phyloP scores from a whole-genome alignment of 805 yeast species.

The Saccharomycopsis sp. region DNA sequence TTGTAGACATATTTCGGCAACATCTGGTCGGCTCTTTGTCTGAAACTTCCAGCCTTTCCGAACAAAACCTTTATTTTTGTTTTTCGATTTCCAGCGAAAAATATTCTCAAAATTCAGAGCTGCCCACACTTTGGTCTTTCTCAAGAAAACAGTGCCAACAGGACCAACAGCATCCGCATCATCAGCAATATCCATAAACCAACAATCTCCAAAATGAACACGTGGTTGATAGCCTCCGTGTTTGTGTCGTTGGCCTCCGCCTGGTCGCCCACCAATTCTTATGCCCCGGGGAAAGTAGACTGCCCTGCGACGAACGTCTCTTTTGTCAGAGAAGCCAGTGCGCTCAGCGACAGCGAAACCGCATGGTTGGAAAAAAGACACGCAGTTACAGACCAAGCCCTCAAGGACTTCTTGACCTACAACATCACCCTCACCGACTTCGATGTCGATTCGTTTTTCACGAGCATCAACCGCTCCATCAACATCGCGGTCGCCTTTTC shows the following conservation, averaged over 20 bases:
- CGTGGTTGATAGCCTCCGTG: background rate
- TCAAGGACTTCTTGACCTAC: constrained; percentile 39
- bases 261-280: constrained; percentile 53
- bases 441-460: constrained; percentile 11
- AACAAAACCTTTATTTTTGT: background rate
- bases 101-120: too few species aligned
- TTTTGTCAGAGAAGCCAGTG: constrained; percentile 42
- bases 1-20: background rate
- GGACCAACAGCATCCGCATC: too few species aligned
- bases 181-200: too few species aligned
- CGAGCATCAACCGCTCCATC: constrained; percentile 25
- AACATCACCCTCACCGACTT: constrained; percentile 6
- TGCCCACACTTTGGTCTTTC: too few species aligned
- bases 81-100: background rate
- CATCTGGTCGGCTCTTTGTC: background rate
- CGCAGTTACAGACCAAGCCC: constrained; percentile 38
- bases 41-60: background rate
- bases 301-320: constrained; percentile 41
- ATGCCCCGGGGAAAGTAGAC: constrained; percentile 53
- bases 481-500: constrained; percentile 57
- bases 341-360: constrained; percentile 40
- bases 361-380: constrained; percentile 47
- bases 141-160: too few species aligned
- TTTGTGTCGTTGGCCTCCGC: constrained; percentile 14
- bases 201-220: background rate